Base-by-base conservation (phyloP, 331 rosid species). In the Quercus lobata region DNA sequence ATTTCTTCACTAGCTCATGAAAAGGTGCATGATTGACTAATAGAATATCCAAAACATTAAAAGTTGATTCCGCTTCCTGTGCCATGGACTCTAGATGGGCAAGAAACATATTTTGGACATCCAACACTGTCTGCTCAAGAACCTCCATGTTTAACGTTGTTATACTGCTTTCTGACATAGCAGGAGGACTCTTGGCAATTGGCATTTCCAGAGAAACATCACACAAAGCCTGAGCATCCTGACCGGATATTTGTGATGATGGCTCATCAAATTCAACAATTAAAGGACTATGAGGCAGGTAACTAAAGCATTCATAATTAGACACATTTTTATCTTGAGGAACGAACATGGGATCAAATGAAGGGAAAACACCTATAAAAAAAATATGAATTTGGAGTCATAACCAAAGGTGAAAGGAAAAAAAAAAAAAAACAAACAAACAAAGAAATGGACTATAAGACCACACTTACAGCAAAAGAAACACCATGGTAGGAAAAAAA, bases 1-100 rank as follows among this genome's bases (percentile, higher is more conserved):
- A 91, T 75, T 85, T 70, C 77, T 79, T 69, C 34, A 85, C 88
- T 30, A 75, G 78, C 46, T 77, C 87, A 72, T 81, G 84, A 49
- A 87, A 87, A 35, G 41, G 76, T 22, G 57, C 55, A 53, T 61
- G 78, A 19, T 80, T 82, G 62, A 83, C 66, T 9, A 74, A 78
- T 2, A 85, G 78, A 66, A 0, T 6, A 54, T 30, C 44, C 78
- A 88, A 60, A 27, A 77, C 0, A 4, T 4, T 18, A 79, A 83
- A 85, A 27, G 82, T 72, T 21, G 12, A 58, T 32, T 83, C 79
- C 9, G 75, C 87, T 22, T 81, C 84, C 55, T 24, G 58, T 71
- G 66, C 61, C 88, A 87, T 68, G 71, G 77, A 46, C 78, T 82
- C 85, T 0, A 88, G 90, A 44, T 70, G 76, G 11, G 0, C 7